Percentiles rank a stretch among this genome's conserved stretches.
These are phyloP conservation scores for Phaeosphaeriaceae sp. DNA, from an alignment of 2,329 filamentous ascomycete species.

Conservation along the genomic window DNA sequence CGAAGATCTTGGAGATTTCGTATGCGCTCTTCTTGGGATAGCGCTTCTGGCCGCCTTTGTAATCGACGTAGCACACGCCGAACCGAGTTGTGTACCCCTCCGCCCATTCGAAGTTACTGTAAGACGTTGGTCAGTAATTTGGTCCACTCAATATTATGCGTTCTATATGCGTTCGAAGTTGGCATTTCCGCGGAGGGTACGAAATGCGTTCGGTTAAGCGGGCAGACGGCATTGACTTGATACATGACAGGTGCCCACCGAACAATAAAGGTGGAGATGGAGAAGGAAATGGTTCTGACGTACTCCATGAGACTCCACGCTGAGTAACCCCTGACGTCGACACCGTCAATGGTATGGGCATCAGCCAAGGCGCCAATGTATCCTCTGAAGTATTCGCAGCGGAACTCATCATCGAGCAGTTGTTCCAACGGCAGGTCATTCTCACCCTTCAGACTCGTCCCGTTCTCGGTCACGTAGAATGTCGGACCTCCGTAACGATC, in stretches of 20 bases:
- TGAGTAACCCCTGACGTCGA: slow-evolving; percentile 80
- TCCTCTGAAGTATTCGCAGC: slow-evolving; percentile 77
- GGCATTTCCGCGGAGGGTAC: slow-evolving; percentile 5
- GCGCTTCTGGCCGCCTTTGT: slow-evolving; percentile 77
- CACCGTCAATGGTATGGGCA: slow-evolving; percentile 74
- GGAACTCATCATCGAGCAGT: slow-evolving; percentile 82
- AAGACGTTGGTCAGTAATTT: slow-evolving; percentile 30
- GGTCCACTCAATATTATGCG: slow-evolving; percentile 2
- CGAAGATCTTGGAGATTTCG: slow-evolving; percentile 74
- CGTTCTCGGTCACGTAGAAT: slow-evolving; percentile 90
- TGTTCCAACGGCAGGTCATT: slow-evolving; percentile 74
- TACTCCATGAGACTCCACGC: slow-evolving; percentile 88
- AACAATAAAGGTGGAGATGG: not conserved
- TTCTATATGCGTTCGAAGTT: slow-evolving; percentile 15
- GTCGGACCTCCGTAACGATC: slow-evolving; percentile 77
- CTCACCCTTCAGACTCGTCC: slow-evolving; percentile 83
- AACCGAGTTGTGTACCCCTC: slow-evolving; percentile 89
- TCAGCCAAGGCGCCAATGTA: slow-evolving; percentile 81
- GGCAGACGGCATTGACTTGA: not conserved
- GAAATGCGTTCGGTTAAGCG: not conserved
- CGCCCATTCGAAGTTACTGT: slow-evolving; percentile 86
- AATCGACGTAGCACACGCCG: slow-evolving; percentile 84
- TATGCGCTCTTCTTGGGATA: slow-evolving; percentile 84
- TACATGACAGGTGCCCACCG: not conserved
- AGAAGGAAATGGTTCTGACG: slow-evolving; percentile 39